These are phyloP conservation scores for Vittaforma corneae DNA, from an alignment of 371 early-diverging fungal species.

Conservation along the genomic window DNA sequence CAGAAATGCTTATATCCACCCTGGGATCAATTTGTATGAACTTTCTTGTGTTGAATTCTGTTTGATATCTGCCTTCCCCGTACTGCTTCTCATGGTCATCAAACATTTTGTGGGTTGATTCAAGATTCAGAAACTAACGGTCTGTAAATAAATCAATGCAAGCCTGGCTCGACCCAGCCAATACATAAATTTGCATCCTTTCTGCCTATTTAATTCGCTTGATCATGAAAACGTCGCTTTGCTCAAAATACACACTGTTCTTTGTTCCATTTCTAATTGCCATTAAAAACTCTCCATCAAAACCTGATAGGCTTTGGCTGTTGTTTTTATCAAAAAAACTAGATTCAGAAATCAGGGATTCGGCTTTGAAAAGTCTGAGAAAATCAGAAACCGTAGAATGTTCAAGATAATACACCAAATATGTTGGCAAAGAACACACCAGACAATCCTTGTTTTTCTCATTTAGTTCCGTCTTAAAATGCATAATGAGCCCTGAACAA, in stretches of 20 bases:
- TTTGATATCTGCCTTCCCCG: too few relatives aligned
- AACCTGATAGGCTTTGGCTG: not conserved
- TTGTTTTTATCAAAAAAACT: not conserved
- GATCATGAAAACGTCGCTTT: too few relatives aligned
- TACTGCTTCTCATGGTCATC: too few relatives aligned
- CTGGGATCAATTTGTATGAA: not conserved
- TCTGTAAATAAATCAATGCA: too few relatives aligned
- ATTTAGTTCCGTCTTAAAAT: slow-evolving; percentile 16
- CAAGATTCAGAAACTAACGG: too few relatives aligned
- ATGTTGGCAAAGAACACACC: slow-evolving; percentile 17
- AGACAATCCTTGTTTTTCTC: slow-evolving; percentile 26
- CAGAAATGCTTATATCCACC: not conserved
- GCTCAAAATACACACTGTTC: slow-evolving; percentile 19
- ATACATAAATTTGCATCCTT: too few relatives aligned
- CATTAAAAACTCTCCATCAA: slow-evolving; percentile 5
- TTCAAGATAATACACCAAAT: slow-evolving; percentile 7
- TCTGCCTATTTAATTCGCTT: too few relatives aligned
- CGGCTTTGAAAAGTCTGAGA: slow-evolving; percentile 1
- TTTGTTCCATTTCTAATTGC: not conserved
- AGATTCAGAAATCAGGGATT: not conserved
- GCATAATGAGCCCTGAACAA: slow-evolving; percentile 6
- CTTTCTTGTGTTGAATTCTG: too few relatives aligned
- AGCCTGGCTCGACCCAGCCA: too few relatives aligned
- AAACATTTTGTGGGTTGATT: too few relatives aligned
- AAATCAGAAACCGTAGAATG: slow-evolving; percentile 9